These are phyloP conservation scores for Alternaria triticina DNA, from an alignment of 2,329 filamentous ascomycete genomes.

Conservation along the genomic window DNA sequence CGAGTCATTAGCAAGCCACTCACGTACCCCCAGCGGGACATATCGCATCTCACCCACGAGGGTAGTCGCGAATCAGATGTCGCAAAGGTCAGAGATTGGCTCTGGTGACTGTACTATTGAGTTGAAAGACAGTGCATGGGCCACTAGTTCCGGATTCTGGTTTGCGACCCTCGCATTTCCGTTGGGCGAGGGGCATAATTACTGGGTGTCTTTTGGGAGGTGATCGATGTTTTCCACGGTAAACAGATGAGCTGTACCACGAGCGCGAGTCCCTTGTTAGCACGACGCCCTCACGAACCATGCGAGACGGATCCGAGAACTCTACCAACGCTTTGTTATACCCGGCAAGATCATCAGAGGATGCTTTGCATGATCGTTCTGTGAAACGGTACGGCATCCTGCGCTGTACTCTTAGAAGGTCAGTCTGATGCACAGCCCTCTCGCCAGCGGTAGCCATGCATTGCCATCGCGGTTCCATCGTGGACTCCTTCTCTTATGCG, in stretches of 20 bases:
- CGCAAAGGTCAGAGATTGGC: not conserved
- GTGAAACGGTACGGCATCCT: not conserved
- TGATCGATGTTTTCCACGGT: not conserved
- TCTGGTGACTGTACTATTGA: not conserved
- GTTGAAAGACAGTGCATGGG: not conserved
- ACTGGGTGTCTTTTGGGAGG: not conserved
- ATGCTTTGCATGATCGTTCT: not conserved
- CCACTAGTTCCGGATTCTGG: not conserved
- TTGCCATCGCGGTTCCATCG: not conserved
- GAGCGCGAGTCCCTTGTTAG: not conserved
- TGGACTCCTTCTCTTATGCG: not conserved
- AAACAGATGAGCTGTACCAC: not conserved
- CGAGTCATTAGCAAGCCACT: not conserved
- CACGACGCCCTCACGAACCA: not conserved
- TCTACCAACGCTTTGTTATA: not conserved
- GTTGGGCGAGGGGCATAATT: not conserved
- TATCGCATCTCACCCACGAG: not conserved
- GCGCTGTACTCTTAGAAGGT: not conserved
- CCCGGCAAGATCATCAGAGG: not conserved
- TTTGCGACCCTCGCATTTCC: not conserved
- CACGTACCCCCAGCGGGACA: not conserved
- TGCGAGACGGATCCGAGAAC: not conserved
- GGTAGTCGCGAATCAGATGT: not conserved
- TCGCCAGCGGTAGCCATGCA: not conserved
- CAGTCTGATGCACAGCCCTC: not conserved